A percentile compares a stretch with the other conserved stretches of the same genome.
phyloP scores from a whole-genome alignment of 805 yeast species.

The Lipomyces oligophaga region DNA sequence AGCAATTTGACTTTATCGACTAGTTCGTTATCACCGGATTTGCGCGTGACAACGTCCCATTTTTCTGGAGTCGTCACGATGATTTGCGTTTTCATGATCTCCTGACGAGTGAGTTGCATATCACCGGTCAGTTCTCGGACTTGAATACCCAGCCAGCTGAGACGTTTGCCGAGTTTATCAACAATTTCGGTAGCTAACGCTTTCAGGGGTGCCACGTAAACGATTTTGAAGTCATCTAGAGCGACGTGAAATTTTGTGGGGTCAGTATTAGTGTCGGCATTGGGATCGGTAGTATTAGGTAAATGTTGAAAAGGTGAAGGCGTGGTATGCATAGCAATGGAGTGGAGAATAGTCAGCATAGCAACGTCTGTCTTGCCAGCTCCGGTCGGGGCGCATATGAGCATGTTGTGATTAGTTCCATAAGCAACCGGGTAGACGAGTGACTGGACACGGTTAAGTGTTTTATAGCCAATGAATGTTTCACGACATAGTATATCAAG shows the following conservation, averaged over 20 bases:
- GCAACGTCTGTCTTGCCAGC: slow-evolving; percentile 96
- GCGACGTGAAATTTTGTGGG: no score
- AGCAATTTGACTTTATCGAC: slow-evolving; percentile 78
- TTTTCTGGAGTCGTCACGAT: slow-evolving; percentile 94
- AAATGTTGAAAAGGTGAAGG: slow-evolving; percentile 43
- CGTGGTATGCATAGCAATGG: slow-evolving; percentile 60
- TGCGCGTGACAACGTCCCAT: slow-evolving; percentile 97
- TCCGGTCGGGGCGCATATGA: slow-evolving; percentile 97
- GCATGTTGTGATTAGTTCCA: slow-evolving; percentile 88
- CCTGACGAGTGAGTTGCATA: slow-evolving; percentile 83
- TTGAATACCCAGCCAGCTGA: slow-evolving; percentile 78
- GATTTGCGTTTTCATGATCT: slow-evolving; percentile 75
- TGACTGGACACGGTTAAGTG: slow-evolving; percentile 83
- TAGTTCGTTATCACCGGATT: slow-evolving; percentile 83
- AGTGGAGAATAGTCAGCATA: slow-evolving; percentile 68
- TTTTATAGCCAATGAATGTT: slow-evolving; percentile 73
- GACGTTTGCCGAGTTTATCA: slow-evolving; percentile 72
- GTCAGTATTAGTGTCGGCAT: slow-evolving; percentile 52
- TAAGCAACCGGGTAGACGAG: slow-evolving; percentile 89
- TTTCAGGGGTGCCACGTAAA: slow-evolving; percentile 89
- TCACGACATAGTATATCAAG: slow-evolving; percentile 77
- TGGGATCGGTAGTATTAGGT: slow-evolving; percentile 48
- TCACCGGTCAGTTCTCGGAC: slow-evolving; percentile 93
- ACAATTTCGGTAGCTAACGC: slow-evolving; percentile 97
- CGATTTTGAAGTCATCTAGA: slow-evolving; percentile 87